phyloP scores from a whole-genome alignment of 140 eudicot genomes.

The Anethum foeniculum region DNA sequence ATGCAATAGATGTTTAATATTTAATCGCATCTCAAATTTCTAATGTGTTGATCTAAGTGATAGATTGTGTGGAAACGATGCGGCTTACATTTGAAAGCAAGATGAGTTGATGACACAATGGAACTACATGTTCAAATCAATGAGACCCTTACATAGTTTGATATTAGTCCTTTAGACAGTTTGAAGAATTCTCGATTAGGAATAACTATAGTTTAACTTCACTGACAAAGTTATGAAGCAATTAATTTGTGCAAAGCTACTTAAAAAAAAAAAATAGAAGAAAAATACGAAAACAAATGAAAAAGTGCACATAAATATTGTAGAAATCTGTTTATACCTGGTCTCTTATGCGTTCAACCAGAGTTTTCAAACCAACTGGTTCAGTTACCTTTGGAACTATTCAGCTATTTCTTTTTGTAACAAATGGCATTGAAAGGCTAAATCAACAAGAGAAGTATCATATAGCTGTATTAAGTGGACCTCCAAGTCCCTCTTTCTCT shows the following conservation, averaged over 20 bases:
- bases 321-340: neutral
- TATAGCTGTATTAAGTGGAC: neutral
- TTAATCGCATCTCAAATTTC: neutral
- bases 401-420: neutral
- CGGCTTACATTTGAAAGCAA: neutral
- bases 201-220: neutral
- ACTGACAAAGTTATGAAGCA: neutral
- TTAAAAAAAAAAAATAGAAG: neutral
- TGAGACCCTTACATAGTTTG: neutral
- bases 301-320: neutral
- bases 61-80: neutral
- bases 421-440: neutral
- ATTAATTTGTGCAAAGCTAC: neutral
- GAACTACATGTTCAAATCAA: neutral
- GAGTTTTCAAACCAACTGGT: neutral
- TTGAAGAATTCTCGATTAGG: neutral
- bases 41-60: neutral
- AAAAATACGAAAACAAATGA: neutral
- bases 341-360: neutral
- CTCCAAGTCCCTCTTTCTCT: neutral
- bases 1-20: neutral
- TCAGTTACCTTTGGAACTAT: neutral
- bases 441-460: neutral
- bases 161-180: neutral
- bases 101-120: neutral